These are phyloP conservation scores for Penicillium salamii DNA, from an alignment of 495 filamentous ascomycete genomes.

Conservation along the genomic window DNA sequence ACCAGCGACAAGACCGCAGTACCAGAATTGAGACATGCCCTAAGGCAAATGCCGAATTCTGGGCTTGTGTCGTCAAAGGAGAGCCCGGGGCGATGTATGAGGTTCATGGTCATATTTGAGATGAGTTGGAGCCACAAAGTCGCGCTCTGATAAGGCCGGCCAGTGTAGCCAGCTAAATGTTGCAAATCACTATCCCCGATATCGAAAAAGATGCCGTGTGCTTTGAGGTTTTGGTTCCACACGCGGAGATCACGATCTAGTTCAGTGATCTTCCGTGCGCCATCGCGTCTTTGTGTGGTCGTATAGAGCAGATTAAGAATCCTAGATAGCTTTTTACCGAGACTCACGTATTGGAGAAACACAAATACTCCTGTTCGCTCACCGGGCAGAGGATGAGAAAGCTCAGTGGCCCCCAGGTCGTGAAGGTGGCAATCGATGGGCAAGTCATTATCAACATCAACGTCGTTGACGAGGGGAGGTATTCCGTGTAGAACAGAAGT, in stretches of 20 bases:
- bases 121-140: constrained; percentile 5
- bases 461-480: constrained; percentile 4
- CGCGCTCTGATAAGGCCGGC: not conserved
- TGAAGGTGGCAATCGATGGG: constrained; percentile 4
- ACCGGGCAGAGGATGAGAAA: constrained; percentile 3
- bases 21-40: not conserved
- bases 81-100: constrained; percentile 3
- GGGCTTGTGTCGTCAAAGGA: constrained; percentile 6
- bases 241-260: constrained; percentile 1
- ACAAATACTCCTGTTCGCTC: constrained; percentile 3
- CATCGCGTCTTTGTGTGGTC: constrained; percentile 7
- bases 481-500: constrained; percentile 4
- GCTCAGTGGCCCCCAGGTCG: constrained; percentile 1
- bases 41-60: constrained; percentile 3
- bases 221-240: constrained; percentile 7
- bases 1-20: not conserved
- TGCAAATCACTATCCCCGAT: too few relatives aligned
- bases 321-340: constrained; percentile 4
- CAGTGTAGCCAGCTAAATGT: too few relatives aligned
- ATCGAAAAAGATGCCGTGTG: not conserved
- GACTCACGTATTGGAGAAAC: constrained; percentile 7
- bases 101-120: constrained; percentile 1
- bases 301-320: constrained; percentile 6
- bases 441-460: constrained; percentile 7
- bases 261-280: constrained; percentile 4